These are phyloP conservation scores for Evernia prunastri DNA, from an alignment of 495 filamentous ascomycete species.

Conservation along the genomic window DNA sequence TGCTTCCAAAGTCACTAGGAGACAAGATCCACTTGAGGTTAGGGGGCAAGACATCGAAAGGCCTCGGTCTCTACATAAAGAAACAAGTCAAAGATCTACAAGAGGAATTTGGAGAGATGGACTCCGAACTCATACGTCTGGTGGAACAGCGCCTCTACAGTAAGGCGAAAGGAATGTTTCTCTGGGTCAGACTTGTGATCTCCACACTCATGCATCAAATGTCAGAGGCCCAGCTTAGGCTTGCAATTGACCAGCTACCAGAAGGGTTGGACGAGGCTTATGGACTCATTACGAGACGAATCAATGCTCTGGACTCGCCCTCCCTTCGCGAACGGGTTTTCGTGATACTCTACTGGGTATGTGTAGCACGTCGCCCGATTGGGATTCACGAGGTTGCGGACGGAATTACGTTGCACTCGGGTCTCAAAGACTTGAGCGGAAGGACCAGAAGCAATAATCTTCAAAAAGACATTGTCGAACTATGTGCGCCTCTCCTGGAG, in stretches of 20 bases:
- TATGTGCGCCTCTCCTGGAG: constrained; percentile 18
- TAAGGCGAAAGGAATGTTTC: constrained; percentile 20
- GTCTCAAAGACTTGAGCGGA: constrained; percentile 1
- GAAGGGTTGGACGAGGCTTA: constrained; percentile 20
- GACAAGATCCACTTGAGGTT: constrained; percentile 1
- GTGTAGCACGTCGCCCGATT: constrained; percentile 10
- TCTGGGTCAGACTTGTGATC: constrained; percentile 22
- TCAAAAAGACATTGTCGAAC: constrained; percentile 6
- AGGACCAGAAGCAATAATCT: constrained; percentile 10
- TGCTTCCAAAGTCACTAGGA: constrained; percentile 1
- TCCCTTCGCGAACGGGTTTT: constrained; percentile 4
- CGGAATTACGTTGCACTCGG: constrained; percentile 8
- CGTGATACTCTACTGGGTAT: constrained; percentile 18
- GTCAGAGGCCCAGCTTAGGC: constrained; percentile 8
- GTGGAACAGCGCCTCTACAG: constrained; percentile 1
- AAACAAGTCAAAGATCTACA: not conserved
- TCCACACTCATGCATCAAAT: constrained; percentile 1
- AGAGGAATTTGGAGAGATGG: not conserved
- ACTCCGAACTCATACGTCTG: not conserved
- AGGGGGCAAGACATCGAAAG: constrained; percentile 6
- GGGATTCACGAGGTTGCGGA: constrained; percentile 13
- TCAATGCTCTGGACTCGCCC: not conserved
- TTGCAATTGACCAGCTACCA: constrained; percentile 14
- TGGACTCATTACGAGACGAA: constrained; percentile 10
- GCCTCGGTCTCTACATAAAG: constrained; percentile 10